phyloP scores from a whole-genome alignment of 306 rosid genomes.

The Cucumis sativus region Cucumber_9930_V3 NC_026658.2:7047501-7048000 shows the following conservation, averaged over 20 bases:
- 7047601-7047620: neutral
- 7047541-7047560: neutral
- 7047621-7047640: neutral
- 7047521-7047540: neutral
- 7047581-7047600: neutral
- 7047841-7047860: no score
- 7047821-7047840: no score
- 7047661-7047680: neutral
- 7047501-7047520: neutral
- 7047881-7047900: neutral
- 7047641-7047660: neutral
- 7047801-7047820: no score
- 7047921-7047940: neutral
- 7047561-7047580: neutral
- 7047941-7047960: neutral
- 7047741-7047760: neutral
- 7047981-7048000: neutral
- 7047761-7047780: neutral
- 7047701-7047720: neutral
- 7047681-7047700: neutral
- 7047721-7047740: neutral
- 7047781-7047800: no score
- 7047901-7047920: neutral
- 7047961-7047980: neutral
- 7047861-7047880: neutral